These are phyloP conservation scores for Choanephora cucurbitarum DNA, from an alignment of 371 early-diverging fungal species.

Conservation along the genomic window DNA sequence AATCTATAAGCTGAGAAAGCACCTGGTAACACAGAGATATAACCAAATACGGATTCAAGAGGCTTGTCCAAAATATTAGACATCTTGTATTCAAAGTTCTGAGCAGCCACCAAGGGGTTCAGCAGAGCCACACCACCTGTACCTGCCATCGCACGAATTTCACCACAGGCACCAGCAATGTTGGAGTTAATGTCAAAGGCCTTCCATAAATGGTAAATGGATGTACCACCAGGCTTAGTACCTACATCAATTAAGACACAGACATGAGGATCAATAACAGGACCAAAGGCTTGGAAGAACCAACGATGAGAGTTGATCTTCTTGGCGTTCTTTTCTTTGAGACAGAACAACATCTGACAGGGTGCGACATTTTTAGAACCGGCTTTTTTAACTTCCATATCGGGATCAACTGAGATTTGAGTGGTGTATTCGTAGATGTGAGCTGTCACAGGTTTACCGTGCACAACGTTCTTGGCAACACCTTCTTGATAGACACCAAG, in stretches of 20 bases:
- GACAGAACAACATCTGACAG: constrained; percentile 85
- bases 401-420: constrained; percentile 73
- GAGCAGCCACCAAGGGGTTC: constrained; percentile 92
- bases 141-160: constrained; percentile 89
- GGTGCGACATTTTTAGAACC: constrained; percentile 75
- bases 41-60: constrained; percentile 92
- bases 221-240: constrained; percentile 79
- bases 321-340: constrained; percentile 88
- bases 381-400: constrained; percentile 68
- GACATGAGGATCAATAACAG: constrained; percentile 80
- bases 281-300: constrained; percentile 94
- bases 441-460: constrained; percentile 69
- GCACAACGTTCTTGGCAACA: constrained; percentile 74
- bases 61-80: constrained; percentile 97
- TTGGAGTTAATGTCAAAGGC: constrained; percentile 88
- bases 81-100: constrained; percentile 97
- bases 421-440: constrained; percentile 95
- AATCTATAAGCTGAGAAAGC: constrained; percentile 96
- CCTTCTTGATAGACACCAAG: constrained; percentile 95
- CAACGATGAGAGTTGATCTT: constrained; percentile 96
- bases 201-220: constrained; percentile 92
- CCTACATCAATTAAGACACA: constrained; percentile 93
- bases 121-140: constrained; percentile 66
- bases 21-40: constrained; percentile 93
- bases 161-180: constrained; percentile 95